Evolutionary conservation across 1,284 basidiomycete species (phyloP), one percentile per base, ranked within the genome.

Genomic region (Ganoderma lucidum): DNA sequence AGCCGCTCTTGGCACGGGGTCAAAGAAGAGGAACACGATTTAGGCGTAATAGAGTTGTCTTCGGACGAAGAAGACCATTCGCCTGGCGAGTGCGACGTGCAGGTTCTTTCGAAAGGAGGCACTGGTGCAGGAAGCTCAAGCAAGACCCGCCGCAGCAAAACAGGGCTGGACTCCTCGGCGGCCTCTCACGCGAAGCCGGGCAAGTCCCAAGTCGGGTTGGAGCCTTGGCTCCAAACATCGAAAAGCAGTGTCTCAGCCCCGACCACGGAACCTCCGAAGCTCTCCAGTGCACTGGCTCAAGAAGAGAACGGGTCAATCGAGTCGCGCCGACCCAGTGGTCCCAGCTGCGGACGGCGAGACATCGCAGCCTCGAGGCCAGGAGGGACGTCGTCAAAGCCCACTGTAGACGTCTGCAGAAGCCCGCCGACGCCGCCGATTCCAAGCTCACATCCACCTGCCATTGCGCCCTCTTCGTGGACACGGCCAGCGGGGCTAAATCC

Each of bases 221-320:
- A 42, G 0, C 42, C 41, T 3, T 56, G 48, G 61, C 56, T 56
- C 17, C 53, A 19, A 17, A 35, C 53, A 14, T 35, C 59, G 32
- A 23, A 56, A 6, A 15, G 12, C 42, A 28, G 44, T n/a, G 6
- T 28, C 28, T 10, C n/a, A 59, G 35, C 59, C 53, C 39, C 62
- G 42, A 19, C 63, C 28, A 41, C 55, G 23, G 68, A 63, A 51
- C 68, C 53, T 44, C 64, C 55, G 68, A 71, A 65, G 66, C 60
- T 74, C 44, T 75, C 64, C 10, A 82, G 83, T 6, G 80, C 79
- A 28, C 68, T 88, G 32, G 83, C 85, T 9, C 77, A 83, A 71
- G 81, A 81, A 42, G 87, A 89, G 73, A 81, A 79, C 39, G 80
- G 85, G 59, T 86, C 84, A 76, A 85, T 83, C 70, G 87, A 88